Percentiles rank a stretch among this genome's conserved stretches.
phyloP scores from a whole-genome alignment of 2,329 filamentous ascomycete genomes.

The Fusarium equiseti region DNA sequence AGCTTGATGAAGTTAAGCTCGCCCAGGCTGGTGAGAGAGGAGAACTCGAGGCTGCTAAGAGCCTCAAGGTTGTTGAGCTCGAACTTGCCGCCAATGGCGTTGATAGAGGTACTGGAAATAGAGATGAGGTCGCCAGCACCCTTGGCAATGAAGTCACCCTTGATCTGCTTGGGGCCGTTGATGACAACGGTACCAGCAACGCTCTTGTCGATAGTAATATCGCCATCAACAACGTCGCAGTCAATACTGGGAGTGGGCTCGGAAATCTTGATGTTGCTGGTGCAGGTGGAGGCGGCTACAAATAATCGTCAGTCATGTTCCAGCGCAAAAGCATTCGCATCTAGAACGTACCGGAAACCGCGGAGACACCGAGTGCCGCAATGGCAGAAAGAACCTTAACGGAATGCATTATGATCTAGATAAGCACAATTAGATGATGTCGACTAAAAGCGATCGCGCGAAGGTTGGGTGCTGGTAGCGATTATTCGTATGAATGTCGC shows the following conservation, averaged over 20 bases:
- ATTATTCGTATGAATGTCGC: constrained; percentile 30
- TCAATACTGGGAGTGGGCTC: constrained; percentile 71
- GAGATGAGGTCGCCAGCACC: constrained; percentile 69
- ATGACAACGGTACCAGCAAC: constrained; percentile 71
- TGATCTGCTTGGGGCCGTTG: constrained; percentile 68
- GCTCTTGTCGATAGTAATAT: constrained; percentile 71
- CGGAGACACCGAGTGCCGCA: constrained; percentile 56
- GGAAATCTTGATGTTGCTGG: constrained; percentile 71
- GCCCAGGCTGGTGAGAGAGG: constrained; percentile 72
- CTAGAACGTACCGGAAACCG: constrained; percentile 58
- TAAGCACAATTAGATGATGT: constrained; percentile 34
- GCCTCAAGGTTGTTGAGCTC: constrained; percentile 74
- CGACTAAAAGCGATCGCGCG: not conserved
- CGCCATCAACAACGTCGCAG: constrained; percentile 78
- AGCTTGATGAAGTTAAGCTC: constrained; percentile 80
- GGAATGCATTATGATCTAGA: constrained; percentile 60
- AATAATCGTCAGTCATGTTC: constrained; percentile 5
- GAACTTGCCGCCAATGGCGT: constrained; percentile 77
- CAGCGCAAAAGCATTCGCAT: rapidly evolving
- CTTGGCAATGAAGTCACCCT: constrained; percentile 71
- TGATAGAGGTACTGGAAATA: constrained; percentile 71
- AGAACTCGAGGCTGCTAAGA: constrained; percentile 76
- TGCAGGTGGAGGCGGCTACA: constrained; percentile 53
- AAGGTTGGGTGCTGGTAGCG: not conserved
- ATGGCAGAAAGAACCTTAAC: constrained; percentile 60